These are phyloP conservation scores for Cercospora berteroae DNA, from an alignment of 2,329 filamentous ascomycete species.

Conservation along the genomic window DNA sequence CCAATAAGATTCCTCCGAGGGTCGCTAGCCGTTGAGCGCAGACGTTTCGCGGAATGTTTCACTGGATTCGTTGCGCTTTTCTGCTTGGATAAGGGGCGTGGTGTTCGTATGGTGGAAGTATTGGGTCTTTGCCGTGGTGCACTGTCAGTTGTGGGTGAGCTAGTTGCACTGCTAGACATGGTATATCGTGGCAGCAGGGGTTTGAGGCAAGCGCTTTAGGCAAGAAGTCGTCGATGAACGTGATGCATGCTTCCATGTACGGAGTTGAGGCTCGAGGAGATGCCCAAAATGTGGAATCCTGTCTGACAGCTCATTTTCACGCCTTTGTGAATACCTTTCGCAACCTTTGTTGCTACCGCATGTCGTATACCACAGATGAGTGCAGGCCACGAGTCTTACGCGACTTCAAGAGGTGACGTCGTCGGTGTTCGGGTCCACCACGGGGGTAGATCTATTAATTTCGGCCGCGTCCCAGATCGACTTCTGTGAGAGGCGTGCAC, in stretches of 20 bases:
- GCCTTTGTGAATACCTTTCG: neutral
- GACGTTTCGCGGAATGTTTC: neutral
- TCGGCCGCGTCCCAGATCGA: constrained; percentile 3
- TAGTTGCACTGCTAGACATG: constrained; percentile 12
- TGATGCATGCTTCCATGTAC: neutral
- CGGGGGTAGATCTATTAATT: constrained; percentile 12
- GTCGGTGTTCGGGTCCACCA: constrained; percentile 9
- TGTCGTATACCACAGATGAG: neutral
- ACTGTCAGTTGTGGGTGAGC: neutral
- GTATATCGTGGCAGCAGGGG: constrained; percentile 4
- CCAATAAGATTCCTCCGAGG: neutral
- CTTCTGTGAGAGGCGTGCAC: neutral
- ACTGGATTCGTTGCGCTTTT: neutral
- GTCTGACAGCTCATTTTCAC: neutral
- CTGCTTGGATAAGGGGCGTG: neutral
- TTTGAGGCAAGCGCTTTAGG: neutral
- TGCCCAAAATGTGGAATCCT: neutral
- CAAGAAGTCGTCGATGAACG: neutral
- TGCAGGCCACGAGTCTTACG: neutral
- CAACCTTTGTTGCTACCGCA: neutral
- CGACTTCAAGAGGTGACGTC: constrained; percentile 7
- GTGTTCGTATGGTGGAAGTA: neutral
- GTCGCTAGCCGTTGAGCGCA: neutral
- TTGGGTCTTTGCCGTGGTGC: neutral
- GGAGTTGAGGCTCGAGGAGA: neutral